These are phyloP conservation scores for Curvularia sp. DNA, from an alignment of 2,329 filamentous ascomycete genomes.

Conservation along the genomic window DNA sequence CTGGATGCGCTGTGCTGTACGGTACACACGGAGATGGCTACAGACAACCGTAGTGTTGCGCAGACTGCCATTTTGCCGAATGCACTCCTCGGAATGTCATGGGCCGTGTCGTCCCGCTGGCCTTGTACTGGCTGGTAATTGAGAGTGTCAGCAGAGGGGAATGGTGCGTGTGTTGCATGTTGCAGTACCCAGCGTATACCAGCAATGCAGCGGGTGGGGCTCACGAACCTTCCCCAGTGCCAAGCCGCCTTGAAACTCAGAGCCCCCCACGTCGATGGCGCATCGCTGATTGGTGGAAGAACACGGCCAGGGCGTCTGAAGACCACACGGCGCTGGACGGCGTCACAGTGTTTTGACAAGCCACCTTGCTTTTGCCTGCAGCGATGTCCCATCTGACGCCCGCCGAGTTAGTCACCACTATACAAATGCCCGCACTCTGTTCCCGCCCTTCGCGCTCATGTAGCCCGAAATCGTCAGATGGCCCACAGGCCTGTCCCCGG, in stretches of 20 bases:
- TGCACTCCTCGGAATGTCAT: background rate
- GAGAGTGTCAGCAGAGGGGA: background rate
- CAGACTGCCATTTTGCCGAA: background rate
- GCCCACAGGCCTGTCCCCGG: slow-evolving; percentile 35
- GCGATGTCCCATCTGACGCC: slow-evolving; percentile 27
- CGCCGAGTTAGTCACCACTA: slow-evolving; percentile 45
- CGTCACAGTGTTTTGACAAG: slow-evolving; percentile 35
- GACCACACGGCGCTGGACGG: slow-evolving; percentile 25
- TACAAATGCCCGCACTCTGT: slow-evolving; percentile 43
- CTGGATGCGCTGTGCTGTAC: slow-evolving; percentile 2
- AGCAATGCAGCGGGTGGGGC: background rate
- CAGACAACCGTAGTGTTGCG: background rate
- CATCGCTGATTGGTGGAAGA: slow-evolving; percentile 42
- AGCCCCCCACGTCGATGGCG: slow-evolving; percentile 37
- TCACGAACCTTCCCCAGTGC: slow-evolving; percentile 43
- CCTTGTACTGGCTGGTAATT: background rate
- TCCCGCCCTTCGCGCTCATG: slow-evolving; percentile 45
- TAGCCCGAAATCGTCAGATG: slow-evolving; percentile 37
- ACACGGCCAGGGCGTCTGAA: slow-evolving; percentile 22
- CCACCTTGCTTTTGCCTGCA: slow-evolving; percentile 31
- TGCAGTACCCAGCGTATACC: background rate
- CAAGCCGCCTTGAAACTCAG: slow-evolving; percentile 30
- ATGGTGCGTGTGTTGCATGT: background rate
- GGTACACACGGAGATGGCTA: background rate
- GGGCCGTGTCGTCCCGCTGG: background rate